Percentiles rank a stretch among this genome's conserved stretches.
These are phyloP conservation scores for Penicillium janthinellum DNA, from an alignment of 2,329 filamentous ascomycete genomes.

Conservation along the genomic window DNA sequence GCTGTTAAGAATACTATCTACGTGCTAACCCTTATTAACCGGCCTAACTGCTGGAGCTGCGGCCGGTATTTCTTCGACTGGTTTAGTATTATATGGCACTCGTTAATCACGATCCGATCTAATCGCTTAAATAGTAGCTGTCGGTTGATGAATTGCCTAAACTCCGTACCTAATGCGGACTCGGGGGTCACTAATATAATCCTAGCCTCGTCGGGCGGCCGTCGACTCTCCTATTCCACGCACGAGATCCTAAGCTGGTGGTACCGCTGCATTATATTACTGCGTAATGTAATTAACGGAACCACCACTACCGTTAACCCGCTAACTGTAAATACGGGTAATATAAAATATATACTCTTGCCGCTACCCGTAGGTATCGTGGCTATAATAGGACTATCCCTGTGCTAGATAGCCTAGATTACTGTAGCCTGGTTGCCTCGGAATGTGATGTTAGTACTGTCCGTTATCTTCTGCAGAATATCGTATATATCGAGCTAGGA, in stretches of 20 bases:
- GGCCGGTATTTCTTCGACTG: too few species aligned
- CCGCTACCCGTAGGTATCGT: neutral
- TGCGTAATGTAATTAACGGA: neutral
- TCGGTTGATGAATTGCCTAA: too few species aligned
- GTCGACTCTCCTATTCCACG: conserved; percentile 10
- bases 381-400: neutral
- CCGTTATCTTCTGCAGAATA: conserved; percentile 3
- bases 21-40: too few species aligned
- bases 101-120: too few species aligned
- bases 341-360: conserved; percentile 9
- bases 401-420: conserved; percentile 2
- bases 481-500: neutral
- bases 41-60: too few species aligned
- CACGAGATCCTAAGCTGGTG: neutral
- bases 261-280: neutral
- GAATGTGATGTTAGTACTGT: neutral
- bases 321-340: neutral
- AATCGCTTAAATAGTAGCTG: too few species aligned
- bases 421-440: neutral
- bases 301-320: neutral
- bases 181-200: too few species aligned
- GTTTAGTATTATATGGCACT: too few species aligned
- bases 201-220: conserved; percentile 3
- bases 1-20: too few species aligned
- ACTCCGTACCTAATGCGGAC: too few species aligned